Evolutionary conservation across 768 basidiomycete genomes (phyloP).

Genomic region (Pleurotus tuber-regium): DNA sequence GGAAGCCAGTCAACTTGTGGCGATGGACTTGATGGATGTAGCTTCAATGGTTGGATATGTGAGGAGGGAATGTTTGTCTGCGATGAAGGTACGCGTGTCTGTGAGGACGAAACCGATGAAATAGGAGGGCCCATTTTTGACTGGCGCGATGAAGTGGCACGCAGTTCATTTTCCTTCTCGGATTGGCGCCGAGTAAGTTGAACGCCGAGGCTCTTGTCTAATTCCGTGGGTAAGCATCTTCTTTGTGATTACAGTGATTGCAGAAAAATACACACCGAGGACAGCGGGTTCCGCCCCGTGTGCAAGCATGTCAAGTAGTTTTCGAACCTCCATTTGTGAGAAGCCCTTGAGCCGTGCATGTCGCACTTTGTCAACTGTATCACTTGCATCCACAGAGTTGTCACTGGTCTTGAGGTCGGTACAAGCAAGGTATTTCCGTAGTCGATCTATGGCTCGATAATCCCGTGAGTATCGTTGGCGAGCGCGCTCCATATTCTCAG

Average conservation of each 20-base stretch:
- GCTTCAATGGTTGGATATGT: neutral
- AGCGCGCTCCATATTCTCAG: conserved; percentile 40
- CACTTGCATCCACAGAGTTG: no score
- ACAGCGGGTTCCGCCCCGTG: conserved; percentile 14
- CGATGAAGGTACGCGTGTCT: neutral
- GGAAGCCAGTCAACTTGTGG: neutral
- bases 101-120: neutral
- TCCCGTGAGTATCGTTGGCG: conserved; percentile 47
- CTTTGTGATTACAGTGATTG: neutral
- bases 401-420: neutral
- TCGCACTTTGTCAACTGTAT: conserved; percentile 35
- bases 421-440: conserved; percentile 26
- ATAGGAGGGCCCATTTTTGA: neutral
- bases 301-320: conserved; percentile 20
- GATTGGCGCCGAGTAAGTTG: no score
- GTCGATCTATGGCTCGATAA: conserved; percentile 48
- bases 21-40: neutral
- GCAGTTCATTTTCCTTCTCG: no score
- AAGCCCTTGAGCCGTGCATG: conserved; percentile 8
- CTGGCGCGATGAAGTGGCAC: neutral
- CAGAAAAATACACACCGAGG: conserved; percentile 4
- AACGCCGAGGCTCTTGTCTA: neutral
- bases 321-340: conserved; percentile 11
- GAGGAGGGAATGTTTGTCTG: neutral
- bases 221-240: neutral